phyloP scores from a whole-genome alignment of 2,329 filamentous ascomycete genomes.

The Alternaria conjuncta region DNA sequence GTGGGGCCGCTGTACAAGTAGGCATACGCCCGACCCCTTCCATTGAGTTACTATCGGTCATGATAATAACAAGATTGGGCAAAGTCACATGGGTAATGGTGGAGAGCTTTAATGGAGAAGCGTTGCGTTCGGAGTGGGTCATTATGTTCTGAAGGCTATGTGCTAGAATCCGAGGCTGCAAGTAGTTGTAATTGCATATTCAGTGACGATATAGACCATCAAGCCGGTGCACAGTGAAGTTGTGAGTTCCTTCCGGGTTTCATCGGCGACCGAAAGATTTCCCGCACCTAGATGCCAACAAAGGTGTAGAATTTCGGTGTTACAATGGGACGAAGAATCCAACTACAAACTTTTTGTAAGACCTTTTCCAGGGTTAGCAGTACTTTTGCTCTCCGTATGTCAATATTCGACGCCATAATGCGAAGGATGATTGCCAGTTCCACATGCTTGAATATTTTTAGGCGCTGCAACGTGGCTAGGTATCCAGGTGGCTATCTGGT shows the following conservation, averaged over 20 bases:
- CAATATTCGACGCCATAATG: background rate
- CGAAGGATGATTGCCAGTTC: background rate
- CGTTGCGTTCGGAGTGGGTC: background rate
- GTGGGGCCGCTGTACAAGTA: background rate
- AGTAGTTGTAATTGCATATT: background rate
- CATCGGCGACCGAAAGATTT: background rate
- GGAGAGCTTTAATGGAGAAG: background rate
- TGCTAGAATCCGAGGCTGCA: background rate
- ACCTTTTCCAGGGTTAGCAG: background rate
- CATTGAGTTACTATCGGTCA: background rate
- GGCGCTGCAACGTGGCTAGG: background rate
- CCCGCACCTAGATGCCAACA: background rate
- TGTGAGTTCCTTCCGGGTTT: background rate
- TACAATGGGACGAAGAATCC: background rate
- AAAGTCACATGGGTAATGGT: background rate
- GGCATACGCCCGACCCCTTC: background rate
- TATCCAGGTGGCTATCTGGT: background rate
- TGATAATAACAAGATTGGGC: background rate
- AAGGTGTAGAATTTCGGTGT: background rate
- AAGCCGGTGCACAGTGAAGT: background rate
- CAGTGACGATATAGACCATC: background rate
- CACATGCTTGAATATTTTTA: background rate
- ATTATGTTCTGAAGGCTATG: background rate
- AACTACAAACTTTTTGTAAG: background rate
- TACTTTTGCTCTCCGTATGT: background rate